These are phyloP conservation scores for Simplicillium sp. DNA, from an alignment of 2,329 filamentous ascomycete species.

Conservation along the genomic window DNA sequence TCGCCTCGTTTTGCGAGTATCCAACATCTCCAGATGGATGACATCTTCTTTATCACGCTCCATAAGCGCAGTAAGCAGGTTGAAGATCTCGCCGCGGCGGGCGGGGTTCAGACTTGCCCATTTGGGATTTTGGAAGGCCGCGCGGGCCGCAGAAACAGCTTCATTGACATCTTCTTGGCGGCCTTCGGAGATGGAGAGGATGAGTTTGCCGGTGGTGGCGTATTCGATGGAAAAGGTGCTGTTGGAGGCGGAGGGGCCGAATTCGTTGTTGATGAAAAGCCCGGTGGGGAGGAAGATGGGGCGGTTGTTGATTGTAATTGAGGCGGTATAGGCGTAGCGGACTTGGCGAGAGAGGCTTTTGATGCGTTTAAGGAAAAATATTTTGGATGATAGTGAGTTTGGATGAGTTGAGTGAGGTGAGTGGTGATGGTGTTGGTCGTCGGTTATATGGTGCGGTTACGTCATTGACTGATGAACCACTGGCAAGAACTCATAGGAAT, in stretches of 20 bases:
- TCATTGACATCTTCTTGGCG: slow-evolving; percentile 8
- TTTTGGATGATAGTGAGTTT: no score
- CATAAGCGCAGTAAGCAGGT: slow-evolving; percentile 1
- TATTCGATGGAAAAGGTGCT: slow-evolving; percentile 48
- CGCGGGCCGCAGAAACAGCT: slow-evolving; percentile 7
- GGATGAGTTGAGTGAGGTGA: no score
- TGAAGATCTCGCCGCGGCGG: slow-evolving; percentile 4
- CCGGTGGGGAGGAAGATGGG: slow-evolving; percentile 56
- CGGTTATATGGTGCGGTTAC: no score
- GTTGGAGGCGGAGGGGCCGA: slow-evolving; percentile 51
- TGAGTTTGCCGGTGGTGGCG: background rate
- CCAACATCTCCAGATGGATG: slow-evolving; percentile 1
- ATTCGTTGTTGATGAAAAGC: slow-evolving; percentile 67
- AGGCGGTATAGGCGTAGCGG: background rate
- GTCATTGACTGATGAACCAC: no score
- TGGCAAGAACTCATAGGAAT: no score
- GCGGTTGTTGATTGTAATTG: slow-evolving; percentile 46
- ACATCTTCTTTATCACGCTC: slow-evolving; percentile 1
- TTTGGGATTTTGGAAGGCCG: background rate
- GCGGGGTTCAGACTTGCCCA: background rate
- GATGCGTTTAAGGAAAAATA: background rate
- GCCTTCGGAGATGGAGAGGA: background rate
- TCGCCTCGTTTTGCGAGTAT: slow-evolving; percentile 1
- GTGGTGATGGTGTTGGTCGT: no score
- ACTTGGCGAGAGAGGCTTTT: background rate